phyloP scores from a whole-genome alignment of 768 basidiomycete genomes.

The Steccherinum ochraceum region DNA sequence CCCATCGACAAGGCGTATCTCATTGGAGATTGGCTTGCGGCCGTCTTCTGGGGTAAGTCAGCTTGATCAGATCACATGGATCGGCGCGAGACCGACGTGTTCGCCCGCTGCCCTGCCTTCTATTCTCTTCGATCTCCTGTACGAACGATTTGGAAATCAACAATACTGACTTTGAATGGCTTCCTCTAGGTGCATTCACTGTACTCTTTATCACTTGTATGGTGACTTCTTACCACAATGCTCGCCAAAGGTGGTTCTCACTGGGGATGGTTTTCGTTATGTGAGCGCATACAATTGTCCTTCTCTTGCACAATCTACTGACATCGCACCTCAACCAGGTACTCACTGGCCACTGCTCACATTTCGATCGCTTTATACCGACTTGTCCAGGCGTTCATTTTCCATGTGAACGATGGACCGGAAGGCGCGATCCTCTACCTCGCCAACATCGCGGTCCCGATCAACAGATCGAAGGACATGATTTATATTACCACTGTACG shows the following conservation, averaged over 20 bases:
- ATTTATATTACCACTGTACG: slow-evolving; percentile 13
- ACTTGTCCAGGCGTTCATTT: slow-evolving; percentile 8
- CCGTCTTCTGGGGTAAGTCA: not conserved
- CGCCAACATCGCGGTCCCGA: slow-evolving; percentile 5
- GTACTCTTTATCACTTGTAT: not conserved
- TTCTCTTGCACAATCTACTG: not conserved
- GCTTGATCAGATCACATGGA: too few species aligned
- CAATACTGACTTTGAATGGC: not conserved
- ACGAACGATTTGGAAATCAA: too few species aligned
- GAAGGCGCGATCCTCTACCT: slow-evolving; percentile 4
- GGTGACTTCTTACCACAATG: not conserved
- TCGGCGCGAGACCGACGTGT: too few species aligned
- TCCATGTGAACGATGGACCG: slow-evolving; percentile 1
- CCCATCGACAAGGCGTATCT: not conserved
- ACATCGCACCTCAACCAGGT: not conserved
- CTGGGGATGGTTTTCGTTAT: not conserved
- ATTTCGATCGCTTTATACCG: slow-evolving; percentile 8
- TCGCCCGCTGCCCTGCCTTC: too few species aligned
- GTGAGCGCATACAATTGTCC: not conserved
- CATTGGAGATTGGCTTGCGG: not conserved
- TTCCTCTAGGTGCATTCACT: not conserved
- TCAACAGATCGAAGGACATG: slow-evolving; percentile 12
- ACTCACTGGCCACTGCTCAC: slow-evolving; percentile 9
- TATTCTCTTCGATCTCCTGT: too few species aligned
- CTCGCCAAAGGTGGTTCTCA: not conserved